Base-by-base conservation (phyloP, 1,284 basidiomycete species). In the Cystobasidium pallidum region DNA sequence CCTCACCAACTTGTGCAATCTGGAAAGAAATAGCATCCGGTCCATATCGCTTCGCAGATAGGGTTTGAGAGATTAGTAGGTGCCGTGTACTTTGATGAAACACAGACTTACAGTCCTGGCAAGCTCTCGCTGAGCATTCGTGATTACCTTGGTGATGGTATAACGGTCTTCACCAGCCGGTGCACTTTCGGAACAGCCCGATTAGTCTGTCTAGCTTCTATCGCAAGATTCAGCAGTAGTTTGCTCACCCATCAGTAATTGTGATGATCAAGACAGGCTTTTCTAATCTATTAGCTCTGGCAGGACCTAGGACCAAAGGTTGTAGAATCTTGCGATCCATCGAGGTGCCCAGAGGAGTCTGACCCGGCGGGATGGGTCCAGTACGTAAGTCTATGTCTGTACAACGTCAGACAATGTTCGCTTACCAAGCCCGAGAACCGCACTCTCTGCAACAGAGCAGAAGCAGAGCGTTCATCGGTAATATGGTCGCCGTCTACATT, bases 261-360 rank as follows among this genome's bases (percentile, higher is more conserved):
- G 77, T 75, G 70, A 84, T 80, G 74, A 83, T 77, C 19, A 84
- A 74, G 15, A 84, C 76, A 4, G 83, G 83, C 78, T 84, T 84
- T 72, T 82, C 78, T 7, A 84, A 78, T 49, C 73, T 64, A 67
- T 77, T 76, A 34, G 74, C 49, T 21, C 80, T 78, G n/a, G 81
- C 82, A 3, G 83, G 83, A 34, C 79, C 81, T 24, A 83, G 76
- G 2, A 84, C 78, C 24, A 83, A 75, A 26, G 83, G 83, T 75
- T 83, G 80, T 36, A 84, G 76, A 74, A 84, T 78, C 78, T 84
- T 84, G 51, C 80, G 76, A 66, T 79, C 78, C 30, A 84, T 75
- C 3, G 78, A 76, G 4, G 83, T 84, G 26, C 83, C 83, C 3
- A 77, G 51, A 3, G 77, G 77, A 7, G 77, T 77, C 19, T 66